Conservation (phyloP, 257 asterid species). For the Osmanthus fragrans region DNA sequence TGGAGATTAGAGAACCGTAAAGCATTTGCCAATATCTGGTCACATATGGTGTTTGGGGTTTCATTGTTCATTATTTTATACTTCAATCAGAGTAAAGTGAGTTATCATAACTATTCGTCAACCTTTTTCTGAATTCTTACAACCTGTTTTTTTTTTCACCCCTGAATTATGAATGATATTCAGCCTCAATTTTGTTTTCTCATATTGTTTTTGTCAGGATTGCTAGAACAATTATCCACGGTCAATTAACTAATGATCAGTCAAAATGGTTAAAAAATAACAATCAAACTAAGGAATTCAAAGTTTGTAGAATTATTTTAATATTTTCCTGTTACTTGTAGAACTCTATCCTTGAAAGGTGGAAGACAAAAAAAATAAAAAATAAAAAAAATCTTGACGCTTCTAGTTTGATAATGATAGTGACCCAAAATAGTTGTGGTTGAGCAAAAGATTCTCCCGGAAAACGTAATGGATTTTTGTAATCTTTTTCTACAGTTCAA, state of each 20-base stretch:
- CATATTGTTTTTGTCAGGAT: not conserved
- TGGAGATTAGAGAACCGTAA: slow-evolving; percentile 89
- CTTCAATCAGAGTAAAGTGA: slow-evolving; percentile 81
- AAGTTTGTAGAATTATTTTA: not conserved
- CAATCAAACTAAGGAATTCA: not conserved
- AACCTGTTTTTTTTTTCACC: not conserved
- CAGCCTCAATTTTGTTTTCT: not conserved
- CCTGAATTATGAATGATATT: not conserved
- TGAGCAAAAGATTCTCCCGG: not conserved
- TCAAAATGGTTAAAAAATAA: too few species aligned
- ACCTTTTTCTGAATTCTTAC: slow-evolving; percentile 20
- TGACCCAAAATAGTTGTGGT: not conserved
- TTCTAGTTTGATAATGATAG: not conserved
- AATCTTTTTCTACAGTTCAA: not conserved
- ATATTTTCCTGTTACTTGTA: not conserved
- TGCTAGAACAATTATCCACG: not conserved
- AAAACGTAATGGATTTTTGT: too few species aligned
- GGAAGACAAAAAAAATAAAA: not conserved
- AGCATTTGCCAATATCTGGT: slow-evolving; percentile 95
- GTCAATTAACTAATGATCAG: not conserved
- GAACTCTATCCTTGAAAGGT: not conserved
- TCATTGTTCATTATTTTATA: slow-evolving; percentile 76
- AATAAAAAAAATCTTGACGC: too few species aligned
- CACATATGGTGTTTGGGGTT: slow-evolving; percentile 83
- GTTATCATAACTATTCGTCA: slow-evolving; percentile 26